Percentiles rank a stretch among this genome's conserved stretches.
Conservation (phyloP, 2,329 filamentous ascomycete species). For the Orbilia ellipsospora region DNA sequence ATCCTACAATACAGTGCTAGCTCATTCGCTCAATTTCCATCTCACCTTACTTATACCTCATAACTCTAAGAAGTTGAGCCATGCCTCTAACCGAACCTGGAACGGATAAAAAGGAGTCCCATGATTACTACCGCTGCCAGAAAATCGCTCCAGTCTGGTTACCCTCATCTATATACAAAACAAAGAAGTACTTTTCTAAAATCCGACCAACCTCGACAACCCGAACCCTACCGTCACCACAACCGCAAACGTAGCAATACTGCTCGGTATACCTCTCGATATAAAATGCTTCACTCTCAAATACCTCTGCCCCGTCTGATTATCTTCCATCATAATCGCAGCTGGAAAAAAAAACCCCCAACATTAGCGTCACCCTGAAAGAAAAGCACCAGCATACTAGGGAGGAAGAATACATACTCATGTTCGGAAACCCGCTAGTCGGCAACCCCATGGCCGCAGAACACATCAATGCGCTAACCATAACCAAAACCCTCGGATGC, state of each 20-base stretch:
- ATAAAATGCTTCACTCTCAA: slow-evolving; percentile 94
- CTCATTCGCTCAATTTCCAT: no score
- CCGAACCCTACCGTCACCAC: slow-evolving; percentile 91
- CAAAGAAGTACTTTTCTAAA: slow-evolving; percentile 63
- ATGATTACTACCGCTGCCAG: no score
- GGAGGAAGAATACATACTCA: slow-evolving; percentile 77
- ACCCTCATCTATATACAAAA: no score
- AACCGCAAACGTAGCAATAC: slow-evolving; percentile 81
- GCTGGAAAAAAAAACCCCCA: slow-evolving; percentile 66
- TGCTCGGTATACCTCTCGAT: slow-evolving; percentile 88
- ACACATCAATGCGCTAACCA: slow-evolving; percentile 86
- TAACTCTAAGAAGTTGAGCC: no score
- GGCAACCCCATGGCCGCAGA: slow-evolving; percentile 97
- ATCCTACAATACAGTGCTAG: no score
- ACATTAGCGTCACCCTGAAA: slow-evolving; percentile 31
- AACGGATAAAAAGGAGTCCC: no score
- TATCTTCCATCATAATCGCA: slow-evolving; percentile 99
- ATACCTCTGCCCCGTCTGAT: slow-evolving; percentile 71
- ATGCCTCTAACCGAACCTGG: no score
- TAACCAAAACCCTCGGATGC: slow-evolving; percentile 92
- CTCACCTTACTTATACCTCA: no score
- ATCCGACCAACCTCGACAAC: slow-evolving; percentile 80
- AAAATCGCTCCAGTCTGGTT: background rate
- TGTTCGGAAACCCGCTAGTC: slow-evolving; percentile 96
- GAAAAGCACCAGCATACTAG: slow-evolving; percentile 15